A percentile compares a stretch with the other conserved stretches of the same genome.
These are phyloP conservation scores for Colletotrichum liriopes DNA, from an alignment of 2,329 filamentous ascomycete genomes.

Conservation along the genomic window DNA sequence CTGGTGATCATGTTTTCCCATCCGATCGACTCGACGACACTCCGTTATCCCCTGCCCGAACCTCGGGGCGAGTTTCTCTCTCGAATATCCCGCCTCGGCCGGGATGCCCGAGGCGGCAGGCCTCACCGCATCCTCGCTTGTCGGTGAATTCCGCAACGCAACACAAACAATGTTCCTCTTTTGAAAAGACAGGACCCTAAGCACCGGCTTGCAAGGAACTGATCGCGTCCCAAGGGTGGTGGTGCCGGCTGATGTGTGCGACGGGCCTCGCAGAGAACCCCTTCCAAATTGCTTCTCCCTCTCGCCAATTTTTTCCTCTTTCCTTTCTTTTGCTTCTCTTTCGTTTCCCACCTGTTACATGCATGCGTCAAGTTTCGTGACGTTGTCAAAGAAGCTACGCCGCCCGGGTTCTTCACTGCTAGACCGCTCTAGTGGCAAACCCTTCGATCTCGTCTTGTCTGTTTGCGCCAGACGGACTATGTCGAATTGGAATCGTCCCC, in stretches of 20 bases:
- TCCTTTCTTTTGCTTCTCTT: background rate
- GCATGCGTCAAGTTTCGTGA: background rate
- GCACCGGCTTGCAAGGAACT: background rate
- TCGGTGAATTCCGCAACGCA: background rate
- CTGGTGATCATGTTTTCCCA: background rate
- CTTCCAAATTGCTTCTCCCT: background rate
- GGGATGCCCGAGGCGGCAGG: constrained; percentile 7
- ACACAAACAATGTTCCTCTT: background rate
- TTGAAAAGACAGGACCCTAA: background rate
- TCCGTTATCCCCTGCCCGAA: background rate
- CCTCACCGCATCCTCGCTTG: constrained; percentile 12
- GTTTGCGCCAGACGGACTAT: background rate
- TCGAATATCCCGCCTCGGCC: background rate
- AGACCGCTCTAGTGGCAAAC: background rate
- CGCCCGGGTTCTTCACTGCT: constrained; percentile 1
- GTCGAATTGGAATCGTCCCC: background rate
- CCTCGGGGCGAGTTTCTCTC: background rate
- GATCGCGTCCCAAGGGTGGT: background rate
- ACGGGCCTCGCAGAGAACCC: background rate
- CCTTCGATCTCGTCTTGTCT: background rate
- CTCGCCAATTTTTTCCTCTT: background rate
- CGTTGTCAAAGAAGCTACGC: background rate
- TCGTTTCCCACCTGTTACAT: background rate
- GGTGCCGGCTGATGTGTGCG: background rate
- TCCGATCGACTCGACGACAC: constrained; percentile 7